Conservation (phyloP, 257 asterid species). For the Ehretia macrophylla region DNA sequence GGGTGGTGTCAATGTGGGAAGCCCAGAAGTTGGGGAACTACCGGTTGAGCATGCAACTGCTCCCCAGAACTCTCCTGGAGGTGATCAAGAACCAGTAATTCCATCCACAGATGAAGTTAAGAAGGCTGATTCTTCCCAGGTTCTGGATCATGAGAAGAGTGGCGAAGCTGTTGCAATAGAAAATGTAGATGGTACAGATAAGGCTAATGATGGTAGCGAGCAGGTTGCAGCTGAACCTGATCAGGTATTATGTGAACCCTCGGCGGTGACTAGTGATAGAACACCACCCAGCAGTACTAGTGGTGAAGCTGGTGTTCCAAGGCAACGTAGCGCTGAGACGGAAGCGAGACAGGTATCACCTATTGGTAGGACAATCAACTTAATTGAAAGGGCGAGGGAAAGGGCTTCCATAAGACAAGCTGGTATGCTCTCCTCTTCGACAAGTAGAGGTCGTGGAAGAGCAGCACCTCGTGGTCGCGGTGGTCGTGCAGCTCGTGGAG, state of each 20-base stretch:
- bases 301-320: constrained; percentile 38
- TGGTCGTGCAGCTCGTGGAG: constrained; percentile 56
- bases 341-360: constrained; percentile 30
- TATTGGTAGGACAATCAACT: constrained; percentile 52
- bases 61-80: constrained; percentile 37
- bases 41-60: constrained; percentile 36
- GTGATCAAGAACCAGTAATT: constrained; percentile 28
- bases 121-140: constrained; percentile 47
- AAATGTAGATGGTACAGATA: constrained; percentile 32
- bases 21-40: constrained; percentile 37
- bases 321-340: constrained; percentile 36
- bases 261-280: constrained; percentile 19
- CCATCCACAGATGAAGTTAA: constrained; percentile 42
- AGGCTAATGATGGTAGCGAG: constrained; percentile 34
- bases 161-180: constrained; percentile 28
- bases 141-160: constrained; percentile 46
- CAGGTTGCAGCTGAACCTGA: constrained; percentile 36
- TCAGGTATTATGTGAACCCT: constrained; percentile 26
- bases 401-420: constrained; percentile 53
- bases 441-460: constrained; percentile 60
- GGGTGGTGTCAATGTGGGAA: constrained; percentile 39
- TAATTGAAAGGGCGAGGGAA: constrained; percentile 58
- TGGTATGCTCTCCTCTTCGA: constrained; percentile 33
- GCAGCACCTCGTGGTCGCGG: constrained; percentile 51
- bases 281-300: constrained; percentile 34